phyloP scores from a whole-genome alignment of 2,329 filamentous ascomycete species.

The Zasmidium cellare region DNA sequence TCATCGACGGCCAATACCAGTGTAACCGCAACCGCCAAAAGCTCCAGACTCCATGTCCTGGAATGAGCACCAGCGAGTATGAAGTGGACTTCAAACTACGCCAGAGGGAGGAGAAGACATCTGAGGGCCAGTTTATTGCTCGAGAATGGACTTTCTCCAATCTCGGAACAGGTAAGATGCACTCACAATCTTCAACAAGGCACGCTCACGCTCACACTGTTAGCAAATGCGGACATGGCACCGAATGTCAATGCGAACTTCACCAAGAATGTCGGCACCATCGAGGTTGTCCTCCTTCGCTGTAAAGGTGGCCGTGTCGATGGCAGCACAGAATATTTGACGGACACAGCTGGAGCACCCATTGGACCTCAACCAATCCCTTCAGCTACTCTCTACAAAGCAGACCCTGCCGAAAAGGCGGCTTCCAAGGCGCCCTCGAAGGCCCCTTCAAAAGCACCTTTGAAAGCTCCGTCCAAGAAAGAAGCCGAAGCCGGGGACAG shows the following conservation, averaged over 20 bases:
- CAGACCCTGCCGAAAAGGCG: constrained; percentile 10
- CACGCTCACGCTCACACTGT: constrained; percentile 22
- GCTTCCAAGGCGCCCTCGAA: constrained; percentile 17
- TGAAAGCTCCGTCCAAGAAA: constrained; percentile 11
- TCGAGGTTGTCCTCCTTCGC: constrained; percentile 50
- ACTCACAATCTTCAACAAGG: too few relatives aligned
- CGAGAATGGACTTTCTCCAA: constrained; percentile 56
- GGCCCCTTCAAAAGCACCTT: constrained; percentile 11
- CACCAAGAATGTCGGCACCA: constrained; percentile 45
- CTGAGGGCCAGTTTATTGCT: constrained; percentile 49
- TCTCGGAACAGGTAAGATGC: constrained; percentile 50
- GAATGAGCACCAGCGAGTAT: constrained; percentile 32
- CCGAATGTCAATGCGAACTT: constrained; percentile 35
- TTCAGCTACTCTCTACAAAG: constrained; percentile 9
- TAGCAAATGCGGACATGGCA: constrained; percentile 41
- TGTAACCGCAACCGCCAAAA: constrained; percentile 55
- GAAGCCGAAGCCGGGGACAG: constrained; percentile 10
- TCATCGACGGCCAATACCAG: constrained; percentile 59
- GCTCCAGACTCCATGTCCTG: constrained; percentile 36
- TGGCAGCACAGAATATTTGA: neutral
- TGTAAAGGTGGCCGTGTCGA: constrained; percentile 29
- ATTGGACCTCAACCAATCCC: neutral
- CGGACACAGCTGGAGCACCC: neutral
- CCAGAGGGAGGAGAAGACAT: constrained; percentile 54
- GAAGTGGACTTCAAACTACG: constrained; percentile 52